These are phyloP conservation scores for Auricularia heimuer DNA, from an alignment of 768 basidiomycete genomes.

Conservation along the genomic window DNA sequence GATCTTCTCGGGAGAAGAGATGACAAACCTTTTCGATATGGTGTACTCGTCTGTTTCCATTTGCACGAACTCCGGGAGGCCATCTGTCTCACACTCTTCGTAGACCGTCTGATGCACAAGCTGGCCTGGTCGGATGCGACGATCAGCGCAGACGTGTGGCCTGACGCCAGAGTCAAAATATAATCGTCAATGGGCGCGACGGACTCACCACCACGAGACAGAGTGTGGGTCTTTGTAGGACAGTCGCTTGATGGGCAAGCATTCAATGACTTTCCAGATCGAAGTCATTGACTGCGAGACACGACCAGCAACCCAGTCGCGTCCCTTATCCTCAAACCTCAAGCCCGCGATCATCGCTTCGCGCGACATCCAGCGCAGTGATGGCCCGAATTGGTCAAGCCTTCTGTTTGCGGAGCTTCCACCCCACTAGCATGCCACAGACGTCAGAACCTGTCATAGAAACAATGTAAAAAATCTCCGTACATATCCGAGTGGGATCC, in stretches of 20 bases:
- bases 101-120: too few relatives aligned
- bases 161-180: too few relatives aligned
- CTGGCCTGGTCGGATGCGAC: too few relatives aligned
- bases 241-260: background rate
- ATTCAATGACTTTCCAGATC: background rate
- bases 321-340: conserved; percentile 7
- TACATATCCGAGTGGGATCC: conserved; percentile 32
- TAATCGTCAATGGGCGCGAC: too few relatives aligned
- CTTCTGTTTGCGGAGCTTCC: conserved; percentile 9
- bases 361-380: conserved; percentile 25
- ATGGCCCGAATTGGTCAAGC: conserved; percentile 9
- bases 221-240: background rate
- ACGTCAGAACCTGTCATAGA: background rate
- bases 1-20: too few relatives aligned
- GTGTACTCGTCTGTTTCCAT: too few relatives aligned
- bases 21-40: too few relatives aligned
- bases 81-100: too few relatives aligned
- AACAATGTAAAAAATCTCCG: conserved; percentile 1
- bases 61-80: too few relatives aligned
- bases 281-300: background rate
- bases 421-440: conserved; percentile 11
- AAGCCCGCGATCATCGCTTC: conserved; percentile 21
- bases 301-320: background rate
- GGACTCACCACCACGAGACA: background rate
- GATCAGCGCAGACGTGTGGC: too few relatives aligned